Evolutionary conservation across 805 yeast species (phyloP), one percentile per base, ranked within the genome.

Genomic region (Phaffomyces opuntiae): DNA sequence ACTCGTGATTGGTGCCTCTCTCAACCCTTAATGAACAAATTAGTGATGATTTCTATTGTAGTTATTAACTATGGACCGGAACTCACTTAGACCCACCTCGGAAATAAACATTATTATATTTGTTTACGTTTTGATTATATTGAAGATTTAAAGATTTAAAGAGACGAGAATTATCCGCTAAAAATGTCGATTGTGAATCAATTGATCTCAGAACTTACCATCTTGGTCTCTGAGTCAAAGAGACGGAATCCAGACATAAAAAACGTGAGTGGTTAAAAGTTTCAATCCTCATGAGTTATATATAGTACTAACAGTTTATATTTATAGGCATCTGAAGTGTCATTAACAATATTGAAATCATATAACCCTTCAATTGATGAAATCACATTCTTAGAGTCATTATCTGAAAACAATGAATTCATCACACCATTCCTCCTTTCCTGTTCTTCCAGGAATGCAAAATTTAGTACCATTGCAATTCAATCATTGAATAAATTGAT

Each of bases 361-460:
- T 67, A 52, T 43, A 60, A 54, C 36, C 53, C 55, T 21, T 45
- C 54, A 31, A 57, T 56, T 14, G 64, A 57, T 9, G 70, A 65
- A 36, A 9, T 46, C 0, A 53, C 43, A 7, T 60, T 66, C 45
- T 46, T 67, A 16, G 56, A 59, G 46, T 65, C 58, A 7, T 61
- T 81, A 21, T 53, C 75, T 1, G 62, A 69, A 26, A 70, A 74
- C 48, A 68, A 78, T 0, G 78, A 75, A 38, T 80, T 83, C 54
- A 72, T 80, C 5, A 65, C 71, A 4, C 96, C 97, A 0, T 81
- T 87, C 48, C 60, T 86, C 12, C 61, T 81, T 40, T 81, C 95
- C 0, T 83, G 95, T 54, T 75, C 80, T 11, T 74, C 91, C 0
- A 76, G 85, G 42, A 87, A 84, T 62, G 81, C 85, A 9, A 87